These are phyloP conservation scores for Coemansia sp. DNA, from an alignment of 192 early-diverging fungal genomes.

Conservation along the genomic window DNA sequence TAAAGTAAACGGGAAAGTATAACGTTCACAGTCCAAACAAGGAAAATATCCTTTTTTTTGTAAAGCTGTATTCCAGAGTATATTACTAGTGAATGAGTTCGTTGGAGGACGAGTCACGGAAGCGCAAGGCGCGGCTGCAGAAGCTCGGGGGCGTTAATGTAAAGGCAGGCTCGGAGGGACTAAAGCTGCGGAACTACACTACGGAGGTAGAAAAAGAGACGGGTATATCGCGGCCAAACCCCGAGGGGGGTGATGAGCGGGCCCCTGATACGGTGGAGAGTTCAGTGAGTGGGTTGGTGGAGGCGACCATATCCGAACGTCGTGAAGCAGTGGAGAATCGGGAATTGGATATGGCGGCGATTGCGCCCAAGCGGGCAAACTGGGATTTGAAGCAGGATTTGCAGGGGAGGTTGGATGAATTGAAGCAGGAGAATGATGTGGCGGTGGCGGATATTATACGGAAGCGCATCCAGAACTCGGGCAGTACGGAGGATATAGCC, in stretches of 20 bases:
- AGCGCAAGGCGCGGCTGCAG: conserved; percentile 61
- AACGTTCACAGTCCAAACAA: too few species aligned
- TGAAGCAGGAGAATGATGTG: conserved; percentile 65
- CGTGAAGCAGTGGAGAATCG: neutral
- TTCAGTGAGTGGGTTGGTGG: conserved; percentile 10
- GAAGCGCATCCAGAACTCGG: conserved; percentile 34
- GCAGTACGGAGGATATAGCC: conserved; percentile 6
- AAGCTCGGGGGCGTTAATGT: conserved; percentile 31
- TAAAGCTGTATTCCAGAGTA: neutral
- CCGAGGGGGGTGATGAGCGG: neutral
- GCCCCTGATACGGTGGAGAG: conserved; percentile 2
- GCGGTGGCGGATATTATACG: conserved; percentile 76
- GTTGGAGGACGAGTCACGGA: conserved; percentile 56
- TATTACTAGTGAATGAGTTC: too few species aligned
- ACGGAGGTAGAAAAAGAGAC: neutral
- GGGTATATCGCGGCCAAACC: neutral
- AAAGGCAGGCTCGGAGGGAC: neutral
- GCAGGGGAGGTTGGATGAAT: conserved; percentile 63
- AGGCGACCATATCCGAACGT: conserved; percentile 7
- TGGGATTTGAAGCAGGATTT: conserved; percentile 89
- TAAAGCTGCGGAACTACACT: conserved; percentile 1
- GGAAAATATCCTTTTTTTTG: too few species aligned
- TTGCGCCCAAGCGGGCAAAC: conserved; percentile 83
- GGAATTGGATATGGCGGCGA: conserved; percentile 62
- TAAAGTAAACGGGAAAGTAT: too few species aligned